These are phyloP conservation scores for Tarenaya hassleriana DNA, from an alignment of 345 rosid genomes.

Conservation along the genomic window DNA sequence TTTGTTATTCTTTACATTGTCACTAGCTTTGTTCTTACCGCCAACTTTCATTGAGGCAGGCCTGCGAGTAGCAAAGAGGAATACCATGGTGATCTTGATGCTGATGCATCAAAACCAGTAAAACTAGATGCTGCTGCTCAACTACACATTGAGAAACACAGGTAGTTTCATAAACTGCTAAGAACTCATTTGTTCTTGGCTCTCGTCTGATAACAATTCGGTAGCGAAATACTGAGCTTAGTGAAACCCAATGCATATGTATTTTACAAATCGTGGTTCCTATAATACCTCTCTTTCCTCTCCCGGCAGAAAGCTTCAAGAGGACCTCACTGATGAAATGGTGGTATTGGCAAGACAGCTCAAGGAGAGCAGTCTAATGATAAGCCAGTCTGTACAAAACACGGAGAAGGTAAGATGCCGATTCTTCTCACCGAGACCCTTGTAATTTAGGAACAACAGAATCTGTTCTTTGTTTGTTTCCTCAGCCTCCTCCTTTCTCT, in stretches of 20 bases:
- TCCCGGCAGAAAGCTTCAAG: conserved; percentile 66
- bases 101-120: conserved; percentile 42
- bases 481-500: neutral
- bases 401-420: conserved; percentile 59
- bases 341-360: conserved; percentile 82
- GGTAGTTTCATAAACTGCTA: conserved; percentile 30
- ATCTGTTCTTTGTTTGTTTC: neutral
- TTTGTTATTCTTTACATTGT: neutral
- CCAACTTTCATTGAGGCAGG: conserved; percentile 32
- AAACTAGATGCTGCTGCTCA: conserved; percentile 67
- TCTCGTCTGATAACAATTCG: neutral
- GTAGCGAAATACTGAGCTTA: neutral
- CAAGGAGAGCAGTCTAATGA: conserved; percentile 78
- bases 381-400: conserved; percentile 67
- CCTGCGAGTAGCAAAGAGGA: conserved; percentile 39
- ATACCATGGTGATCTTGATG: conserved; percentile 32
- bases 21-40: neutral
- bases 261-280: neutral
- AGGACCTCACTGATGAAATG: conserved; percentile 89
- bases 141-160: conserved; percentile 71
- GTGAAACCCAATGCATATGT: neutral
- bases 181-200: conserved; percentile 1
- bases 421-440: neutral
- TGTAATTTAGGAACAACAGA: conserved; percentile 5
- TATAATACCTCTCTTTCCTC: neutral